Percentiles rank a stretch among this genome's conserved stretches.
Evolutionary conservation across 2,329 filamentous ascomycete genomes (phyloP).

Genomic region (Herpomyces periplanetae): DNA sequence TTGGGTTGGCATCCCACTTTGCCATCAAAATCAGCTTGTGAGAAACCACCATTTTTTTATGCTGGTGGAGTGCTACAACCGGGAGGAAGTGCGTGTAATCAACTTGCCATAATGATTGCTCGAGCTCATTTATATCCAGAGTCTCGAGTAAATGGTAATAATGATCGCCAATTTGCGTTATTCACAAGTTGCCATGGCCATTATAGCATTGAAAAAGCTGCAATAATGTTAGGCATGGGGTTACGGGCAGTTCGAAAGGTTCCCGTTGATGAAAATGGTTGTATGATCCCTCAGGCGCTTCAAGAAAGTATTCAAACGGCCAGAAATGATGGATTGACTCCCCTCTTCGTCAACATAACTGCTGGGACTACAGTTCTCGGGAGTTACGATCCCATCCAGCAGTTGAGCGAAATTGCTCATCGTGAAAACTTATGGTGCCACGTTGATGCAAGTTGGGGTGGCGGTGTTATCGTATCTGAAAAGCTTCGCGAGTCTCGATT

Average conservation of each 20-base stretch:
- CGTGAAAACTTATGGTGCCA: conserved; percentile 52
- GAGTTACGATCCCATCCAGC: conserved; percentile 39
- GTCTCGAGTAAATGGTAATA: conserved; percentile 33
- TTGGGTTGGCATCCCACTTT: conserved; percentile 44
- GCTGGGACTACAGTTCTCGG: conserved; percentile 78
- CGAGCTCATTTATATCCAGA: conserved; percentile 47
- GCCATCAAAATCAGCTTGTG: too few relatives aligned
- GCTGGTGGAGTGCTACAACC: conserved; percentile 33
- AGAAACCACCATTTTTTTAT: too few relatives aligned
- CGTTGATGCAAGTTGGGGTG: conserved; percentile 70
- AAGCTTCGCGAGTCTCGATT: conserved; percentile 19
- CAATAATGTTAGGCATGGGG: conserved; percentile 58
- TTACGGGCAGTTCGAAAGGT: conserved; percentile 29
- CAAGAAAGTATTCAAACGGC: conserved; percentile 19
- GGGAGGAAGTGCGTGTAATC: conserved; percentile 49
- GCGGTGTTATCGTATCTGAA: conserved; percentile 35
- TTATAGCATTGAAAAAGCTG: conserved; percentile 77
- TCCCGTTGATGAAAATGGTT: conserved; percentile 26
- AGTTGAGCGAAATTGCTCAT: conserved; percentile 27
- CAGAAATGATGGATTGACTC: conserved; percentile 26
- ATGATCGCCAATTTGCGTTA: conserved; percentile 20
- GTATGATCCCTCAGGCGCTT: conserved; percentile 26
- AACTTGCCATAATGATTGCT: conserved; percentile 47
- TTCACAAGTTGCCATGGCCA: conserved; percentile 73
- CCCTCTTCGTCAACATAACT: conserved; percentile 79